Conservation (phyloP, 352 stramenopile species). For the Phytophthora aleatoria region DNA sequence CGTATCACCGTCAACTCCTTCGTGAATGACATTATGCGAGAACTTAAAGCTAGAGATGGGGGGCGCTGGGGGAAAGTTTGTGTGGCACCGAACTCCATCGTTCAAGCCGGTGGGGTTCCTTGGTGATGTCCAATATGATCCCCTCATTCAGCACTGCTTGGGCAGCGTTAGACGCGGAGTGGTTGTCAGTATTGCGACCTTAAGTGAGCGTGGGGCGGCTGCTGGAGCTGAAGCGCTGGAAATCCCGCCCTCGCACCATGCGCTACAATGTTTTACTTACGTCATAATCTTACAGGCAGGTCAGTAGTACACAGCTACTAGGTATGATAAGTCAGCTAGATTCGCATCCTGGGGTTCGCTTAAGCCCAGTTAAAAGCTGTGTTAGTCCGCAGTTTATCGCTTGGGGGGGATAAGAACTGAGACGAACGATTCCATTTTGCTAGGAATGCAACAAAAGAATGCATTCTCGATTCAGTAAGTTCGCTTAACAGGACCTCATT, state of each 20-base stretch:
- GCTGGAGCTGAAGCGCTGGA: background rate
- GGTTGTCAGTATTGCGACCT: background rate
- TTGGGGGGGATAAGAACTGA: no score
- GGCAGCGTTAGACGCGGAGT: background rate
- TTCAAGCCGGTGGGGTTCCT: background rate
- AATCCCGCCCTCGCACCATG: background rate
- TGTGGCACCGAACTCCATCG: background rate
- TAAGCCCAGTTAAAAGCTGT: background rate
- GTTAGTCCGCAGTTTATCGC: background rate
- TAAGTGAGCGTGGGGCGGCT: background rate
- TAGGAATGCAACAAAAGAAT: constrained; percentile 11
- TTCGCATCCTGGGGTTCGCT: no score
- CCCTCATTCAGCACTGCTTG: background rate
- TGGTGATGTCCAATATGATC: background rate
- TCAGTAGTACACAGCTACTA: no score
- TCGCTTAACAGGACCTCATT: background rate
- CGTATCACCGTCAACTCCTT: background rate
- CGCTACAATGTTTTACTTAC: background rate
- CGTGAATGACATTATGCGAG: background rate
- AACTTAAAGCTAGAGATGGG: background rate
- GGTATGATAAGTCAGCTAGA: no score
- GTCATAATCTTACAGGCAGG: no score
- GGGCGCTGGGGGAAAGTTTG: background rate
- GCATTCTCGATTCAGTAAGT: constrained; percentile 14
- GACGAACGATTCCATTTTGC: background rate